Base-by-base conservation (phyloP, 768 basidiomycete genomes). In the Tricholoma sp. region DNA sequence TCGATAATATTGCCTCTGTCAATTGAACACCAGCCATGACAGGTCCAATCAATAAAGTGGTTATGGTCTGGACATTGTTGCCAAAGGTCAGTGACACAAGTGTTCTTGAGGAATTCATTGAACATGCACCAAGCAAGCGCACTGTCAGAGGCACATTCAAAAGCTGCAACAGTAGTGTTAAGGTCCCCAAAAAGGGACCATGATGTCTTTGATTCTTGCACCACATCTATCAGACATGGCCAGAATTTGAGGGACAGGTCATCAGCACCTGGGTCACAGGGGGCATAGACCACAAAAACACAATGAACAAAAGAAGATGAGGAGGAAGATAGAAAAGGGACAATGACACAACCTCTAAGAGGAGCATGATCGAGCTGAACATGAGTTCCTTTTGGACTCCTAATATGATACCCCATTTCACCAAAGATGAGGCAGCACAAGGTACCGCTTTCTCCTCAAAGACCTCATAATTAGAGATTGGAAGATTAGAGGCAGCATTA, bases 1-100 rank as follows among this genome's bases (percentile, higher is more conserved):
- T 67, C 62, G 16, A 67, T 69, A 16, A 69, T 69, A 53, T 57
- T 66, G 3, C 66, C 63, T 12, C 54, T 52, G 1, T 54, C 57
- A 4, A 22, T 49, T 0, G 37, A 47, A 14, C 45, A 31, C 47
- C 55, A 55, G 16, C 35, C 57, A 3, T 43, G 41, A 19, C 54
- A 58, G 0, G 61, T 66, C 64, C 59, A 66, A 22, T 66, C 61
- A 0, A 47, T 34, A 34, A 39, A 31, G 14, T 54, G 57, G n/a
- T 55, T 55, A 3, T 59, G 27, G 21, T 64, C 58, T 27, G 24
- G 24, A 5, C 24, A 27, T 27, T 27, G 24, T 5, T 27, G 24
- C 24, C 24, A 27, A 2, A 66, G 37, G 49, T 67, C 66, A 34
- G 56, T 24, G 31, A 29, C 55, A 29, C 34, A 9, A 10, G 58